Evolutionary conservation across 208 protist species (phyloP).

Genomic region (Leishmania amazonensis): DNA sequence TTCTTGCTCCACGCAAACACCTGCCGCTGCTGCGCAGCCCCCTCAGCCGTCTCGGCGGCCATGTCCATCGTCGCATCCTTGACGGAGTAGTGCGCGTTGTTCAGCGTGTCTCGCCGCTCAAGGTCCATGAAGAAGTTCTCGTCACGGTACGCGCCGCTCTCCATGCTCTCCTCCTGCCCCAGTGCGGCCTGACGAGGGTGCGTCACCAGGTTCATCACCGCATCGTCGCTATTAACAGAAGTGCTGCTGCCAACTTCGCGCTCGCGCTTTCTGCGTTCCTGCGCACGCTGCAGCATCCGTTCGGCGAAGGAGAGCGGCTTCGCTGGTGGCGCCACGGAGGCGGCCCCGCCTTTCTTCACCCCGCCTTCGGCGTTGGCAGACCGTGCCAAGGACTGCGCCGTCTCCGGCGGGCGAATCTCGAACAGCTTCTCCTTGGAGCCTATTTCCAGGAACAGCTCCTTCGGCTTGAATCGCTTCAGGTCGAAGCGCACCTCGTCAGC

Average conservation of each 20-base stretch:
- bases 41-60: constrained; percentile 80
- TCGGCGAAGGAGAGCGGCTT: constrained; percentile 79
- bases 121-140: constrained; percentile 80
- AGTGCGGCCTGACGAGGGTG: constrained; percentile 16
- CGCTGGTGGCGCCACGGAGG: constrained; percentile 6
- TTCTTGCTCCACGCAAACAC: constrained; percentile 94
- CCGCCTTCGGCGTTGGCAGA: not conserved
- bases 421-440: constrained; percentile 83
- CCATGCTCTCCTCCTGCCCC: constrained; percentile 26
- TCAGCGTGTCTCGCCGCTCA: constrained; percentile 61
- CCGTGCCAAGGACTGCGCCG: constrained; percentile 53
- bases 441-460: constrained; percentile 85
- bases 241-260: constrained; percentile 26
- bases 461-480: constrained; percentile 81
- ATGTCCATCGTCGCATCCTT: constrained; percentile 90
- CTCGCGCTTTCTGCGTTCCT: constrained; percentile 82
- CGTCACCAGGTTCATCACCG: constrained; percentile 35
- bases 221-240: constrained; percentile 18
- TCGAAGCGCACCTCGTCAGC: constrained; percentile 77
- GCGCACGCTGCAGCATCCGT: constrained; percentile 73
- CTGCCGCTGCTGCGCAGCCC: constrained; percentile 81
- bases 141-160: constrained; percentile 70
- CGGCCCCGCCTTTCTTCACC: not conserved
- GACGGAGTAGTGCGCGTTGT: constrained; percentile 88
- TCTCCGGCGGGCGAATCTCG: constrained; percentile 58